Evolutionary conservation across 2,329 filamentous ascomycete genomes (phyloP).

Genomic region (Madurella mycetomatis): DNA sequence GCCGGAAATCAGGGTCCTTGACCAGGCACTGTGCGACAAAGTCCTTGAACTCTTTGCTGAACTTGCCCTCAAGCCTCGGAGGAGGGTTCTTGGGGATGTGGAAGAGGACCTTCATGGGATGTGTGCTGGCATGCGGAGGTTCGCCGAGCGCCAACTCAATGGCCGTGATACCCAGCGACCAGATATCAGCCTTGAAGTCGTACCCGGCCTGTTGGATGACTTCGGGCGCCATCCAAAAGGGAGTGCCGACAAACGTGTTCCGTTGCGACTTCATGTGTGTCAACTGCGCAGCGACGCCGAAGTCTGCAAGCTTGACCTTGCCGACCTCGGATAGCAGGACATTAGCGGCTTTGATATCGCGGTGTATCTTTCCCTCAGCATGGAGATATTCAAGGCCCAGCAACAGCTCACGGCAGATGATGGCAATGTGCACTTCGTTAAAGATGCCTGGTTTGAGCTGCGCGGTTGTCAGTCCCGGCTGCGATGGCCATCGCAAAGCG

Average conservation of each 20-base stretch:
- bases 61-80: conserved; percentile 78
- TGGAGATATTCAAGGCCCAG: conserved; percentile 90
- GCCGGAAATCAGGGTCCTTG: conserved; percentile 82
- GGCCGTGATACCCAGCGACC: conserved; percentile 87
- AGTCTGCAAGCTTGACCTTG: conserved; percentile 94
- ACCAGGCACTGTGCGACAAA: conserved; percentile 87
- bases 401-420: conserved; percentile 88
- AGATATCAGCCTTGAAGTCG: conserved; percentile 89
- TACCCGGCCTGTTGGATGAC: conserved; percentile 82
- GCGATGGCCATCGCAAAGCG: background rate
- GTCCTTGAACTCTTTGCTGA: conserved; percentile 88
- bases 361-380: conserved; percentile 88
- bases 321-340: conserved; percentile 86
- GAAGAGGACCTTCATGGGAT: conserved; percentile 92
- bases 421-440: conserved; percentile 84
- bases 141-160: conserved; percentile 87
- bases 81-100: conserved; percentile 85
- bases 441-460: conserved; percentile 88
- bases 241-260: conserved; percentile 95
- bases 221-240: conserved; percentile 96
- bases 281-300: conserved; percentile 92
- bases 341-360: conserved; percentile 96
- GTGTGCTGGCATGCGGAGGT: conserved; percentile 78
- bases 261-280: conserved; percentile 97
- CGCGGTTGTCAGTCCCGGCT: conserved; percentile 29